These are phyloP conservation scores for Trichoderma erinaceum DNA, from an alignment of 495 filamentous ascomycete genomes.

Conservation along the genomic window DNA sequence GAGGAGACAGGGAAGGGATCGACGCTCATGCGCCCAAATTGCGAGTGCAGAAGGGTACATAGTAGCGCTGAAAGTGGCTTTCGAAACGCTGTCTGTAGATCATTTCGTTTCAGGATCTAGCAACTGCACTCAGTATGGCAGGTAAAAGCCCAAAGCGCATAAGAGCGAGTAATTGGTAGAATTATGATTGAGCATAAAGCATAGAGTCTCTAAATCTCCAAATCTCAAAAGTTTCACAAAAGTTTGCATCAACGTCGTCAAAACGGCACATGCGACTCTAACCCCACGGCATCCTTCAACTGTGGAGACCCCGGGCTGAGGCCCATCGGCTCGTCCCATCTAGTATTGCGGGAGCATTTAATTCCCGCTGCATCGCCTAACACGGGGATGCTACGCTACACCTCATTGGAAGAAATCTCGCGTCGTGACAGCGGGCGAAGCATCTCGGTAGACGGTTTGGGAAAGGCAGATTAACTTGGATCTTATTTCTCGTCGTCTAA, in stretches of 20 bases:
- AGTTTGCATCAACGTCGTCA: background rate
- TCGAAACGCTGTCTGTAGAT: no score
- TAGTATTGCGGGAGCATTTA: background rate
- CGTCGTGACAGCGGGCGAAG: background rate
- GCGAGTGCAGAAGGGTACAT: background rate
- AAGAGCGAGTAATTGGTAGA: no score
- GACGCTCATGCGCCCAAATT: background rate
- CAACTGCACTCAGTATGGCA: no score
- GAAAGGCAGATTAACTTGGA: background rate
- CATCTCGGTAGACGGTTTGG: slow-evolving; percentile 2
- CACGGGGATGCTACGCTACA: slow-evolving; percentile 1
- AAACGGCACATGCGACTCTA: background rate
- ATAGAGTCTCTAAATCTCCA: no score
- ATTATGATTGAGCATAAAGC: no score
- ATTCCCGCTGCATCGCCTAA: background rate
- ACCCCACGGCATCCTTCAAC: background rate
- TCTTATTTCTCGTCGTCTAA: no score
- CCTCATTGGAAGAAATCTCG: background rate
- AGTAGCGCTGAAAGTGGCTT: background rate
- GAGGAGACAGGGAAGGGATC: background rate
- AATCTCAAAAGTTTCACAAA: background rate
- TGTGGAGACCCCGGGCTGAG: background rate
- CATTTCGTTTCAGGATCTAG: no score
- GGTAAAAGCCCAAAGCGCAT: no score
- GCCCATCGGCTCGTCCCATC: slow-evolving; percentile 6